Evolutionary conservation across 495 filamentous ascomycete species (phyloP).

Genomic region (Corynascus novoguineensis): DNA sequence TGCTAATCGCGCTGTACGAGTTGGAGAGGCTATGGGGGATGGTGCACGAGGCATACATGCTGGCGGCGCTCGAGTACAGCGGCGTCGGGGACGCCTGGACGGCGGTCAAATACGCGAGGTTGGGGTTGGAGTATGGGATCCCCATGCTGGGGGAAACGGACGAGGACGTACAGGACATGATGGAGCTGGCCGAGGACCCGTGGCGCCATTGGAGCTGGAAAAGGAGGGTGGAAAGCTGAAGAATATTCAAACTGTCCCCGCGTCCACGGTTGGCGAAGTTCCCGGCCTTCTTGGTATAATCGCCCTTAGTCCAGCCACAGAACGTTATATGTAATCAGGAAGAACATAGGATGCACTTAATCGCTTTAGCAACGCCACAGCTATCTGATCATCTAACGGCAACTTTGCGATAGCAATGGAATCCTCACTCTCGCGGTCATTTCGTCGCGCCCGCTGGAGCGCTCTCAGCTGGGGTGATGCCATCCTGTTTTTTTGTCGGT

Average conservation of each 20-base stretch:
- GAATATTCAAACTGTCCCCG: too few relatives aligned
- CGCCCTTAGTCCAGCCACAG: too few relatives aligned
- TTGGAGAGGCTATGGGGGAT: slow-evolving; percentile 33
- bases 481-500: too few relatives aligned
- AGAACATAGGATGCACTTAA: too few relatives aligned
- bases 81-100: slow-evolving; percentile 34
- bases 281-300: too few relatives aligned
- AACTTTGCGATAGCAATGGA: not conserved
- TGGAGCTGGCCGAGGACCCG: slow-evolving; percentile 25
- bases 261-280: too few relatives aligned
- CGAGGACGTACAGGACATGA: slow-evolving; percentile 31
- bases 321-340: too few relatives aligned
- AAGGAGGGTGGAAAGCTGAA: slow-evolving; percentile 20
- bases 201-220: slow-evolving; percentile 36
- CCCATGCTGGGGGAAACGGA: slow-evolving; percentile 33
- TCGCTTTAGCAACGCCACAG: not conserved
- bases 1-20: slow-evolving; percentile 34
- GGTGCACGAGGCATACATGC: slow-evolving; percentile 35
- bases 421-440: not conserved
- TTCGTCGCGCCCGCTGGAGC: not conserved
- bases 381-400: not conserved
- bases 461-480: too few relatives aligned
- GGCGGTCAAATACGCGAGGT: slow-evolving; percentile 33
- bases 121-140: slow-evolving; percentile 31
- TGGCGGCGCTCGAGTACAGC: slow-evolving; percentile 38